Evolutionary conservation across 2,329 filamentous ascomycete species (phyloP).

Genomic region (Ophiostoma quercus): DNA sequence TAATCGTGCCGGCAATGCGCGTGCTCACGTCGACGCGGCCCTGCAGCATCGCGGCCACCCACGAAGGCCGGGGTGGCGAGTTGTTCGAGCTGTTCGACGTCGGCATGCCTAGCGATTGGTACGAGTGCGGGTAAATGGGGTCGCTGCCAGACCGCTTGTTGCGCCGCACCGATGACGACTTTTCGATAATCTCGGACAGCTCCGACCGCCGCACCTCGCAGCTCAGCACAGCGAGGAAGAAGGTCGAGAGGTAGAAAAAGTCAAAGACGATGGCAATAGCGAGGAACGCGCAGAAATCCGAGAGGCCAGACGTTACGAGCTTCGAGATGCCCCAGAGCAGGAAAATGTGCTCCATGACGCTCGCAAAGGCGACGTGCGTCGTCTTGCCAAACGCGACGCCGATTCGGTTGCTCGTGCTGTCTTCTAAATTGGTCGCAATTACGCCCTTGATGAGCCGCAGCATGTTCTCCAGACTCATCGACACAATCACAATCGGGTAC

Average conservation of each 20-base stretch:
- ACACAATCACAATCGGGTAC: constrained; percentile 71
- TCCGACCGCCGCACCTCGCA: constrained; percentile 73
- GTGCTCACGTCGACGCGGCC: constrained; percentile 65
- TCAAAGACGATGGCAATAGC: constrained; percentile 71
- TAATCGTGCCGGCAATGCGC: constrained; percentile 66
- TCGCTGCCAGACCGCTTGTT: constrained; percentile 16
- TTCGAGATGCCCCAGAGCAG: constrained; percentile 62
- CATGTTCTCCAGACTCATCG: constrained; percentile 73
- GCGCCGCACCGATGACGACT: constrained; percentile 44
- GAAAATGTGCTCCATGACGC: constrained; percentile 62
- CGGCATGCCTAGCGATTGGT: constrained; percentile 17
- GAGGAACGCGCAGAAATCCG: constrained; percentile 70
- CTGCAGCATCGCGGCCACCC: constrained; percentile 57
- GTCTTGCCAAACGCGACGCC: constrained; percentile 70
- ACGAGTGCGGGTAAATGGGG: constrained; percentile 20
- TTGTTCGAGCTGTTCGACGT: background rate
- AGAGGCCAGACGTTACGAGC: constrained; percentile 58
- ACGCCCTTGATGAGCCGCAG: constrained; percentile 74
- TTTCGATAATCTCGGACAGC: constrained; percentile 65
- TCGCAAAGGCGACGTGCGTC: constrained; percentile 62
- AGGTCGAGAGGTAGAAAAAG: constrained; percentile 72
- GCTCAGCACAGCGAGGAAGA: constrained; percentile 73
- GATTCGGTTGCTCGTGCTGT: constrained; percentile 63
- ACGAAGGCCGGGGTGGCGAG: constrained; percentile 41
- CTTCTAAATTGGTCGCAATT: constrained; percentile 63